These are phyloP conservation scores for Ogataea corticis DNA, from an alignment of 805 yeast species.

Conservation along the genomic window DNA sequence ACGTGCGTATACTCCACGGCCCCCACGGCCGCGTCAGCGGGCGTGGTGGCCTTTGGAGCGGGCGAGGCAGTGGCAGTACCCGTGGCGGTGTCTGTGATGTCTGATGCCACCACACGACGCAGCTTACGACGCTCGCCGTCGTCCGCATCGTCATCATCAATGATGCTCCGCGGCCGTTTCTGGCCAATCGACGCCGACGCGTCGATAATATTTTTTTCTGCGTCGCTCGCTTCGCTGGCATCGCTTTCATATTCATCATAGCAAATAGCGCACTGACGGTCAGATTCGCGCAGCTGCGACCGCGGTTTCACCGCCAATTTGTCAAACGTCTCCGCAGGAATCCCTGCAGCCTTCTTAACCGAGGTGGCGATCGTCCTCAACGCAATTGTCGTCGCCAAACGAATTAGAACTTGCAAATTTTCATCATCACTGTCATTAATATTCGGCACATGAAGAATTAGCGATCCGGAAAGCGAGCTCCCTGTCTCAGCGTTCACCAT, in stretches of 20 bases:
- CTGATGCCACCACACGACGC: neutral
- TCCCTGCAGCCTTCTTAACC: constrained; percentile 50
- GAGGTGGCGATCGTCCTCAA: constrained; percentile 58
- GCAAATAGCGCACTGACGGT: constrained; percentile 60
- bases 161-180: constrained; percentile 20
- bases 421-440: constrained; percentile 60
- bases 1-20: constrained; percentile 49
- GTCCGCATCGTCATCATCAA: constrained; percentile 3
- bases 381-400: constrained; percentile 71
- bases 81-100: constrained; percentile 15
- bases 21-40: no score
- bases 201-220: constrained; percentile 5
- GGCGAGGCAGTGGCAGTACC: no score
- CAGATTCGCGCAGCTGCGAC: constrained; percentile 31
- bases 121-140: neutral
- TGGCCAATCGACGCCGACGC: constrained; percentile 10
- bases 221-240: constrained; percentile 24
- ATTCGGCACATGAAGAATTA: constrained; percentile 67
- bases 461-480: constrained; percentile 49
- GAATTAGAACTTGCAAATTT: constrained; percentile 57
- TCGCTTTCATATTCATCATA: constrained; percentile 60
- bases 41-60: constrained; percentile 19
- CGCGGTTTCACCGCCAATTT: constrained; percentile 42
- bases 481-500: constrained; percentile 23
- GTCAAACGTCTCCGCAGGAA: constrained; percentile 53